A percentile compares a stretch with the other conserved stretches of the same genome.
Evolutionary conservation across 192 early-diverging fungal genomes (phyloP).

Genomic region (Cladochytrium replicatum): DNA sequence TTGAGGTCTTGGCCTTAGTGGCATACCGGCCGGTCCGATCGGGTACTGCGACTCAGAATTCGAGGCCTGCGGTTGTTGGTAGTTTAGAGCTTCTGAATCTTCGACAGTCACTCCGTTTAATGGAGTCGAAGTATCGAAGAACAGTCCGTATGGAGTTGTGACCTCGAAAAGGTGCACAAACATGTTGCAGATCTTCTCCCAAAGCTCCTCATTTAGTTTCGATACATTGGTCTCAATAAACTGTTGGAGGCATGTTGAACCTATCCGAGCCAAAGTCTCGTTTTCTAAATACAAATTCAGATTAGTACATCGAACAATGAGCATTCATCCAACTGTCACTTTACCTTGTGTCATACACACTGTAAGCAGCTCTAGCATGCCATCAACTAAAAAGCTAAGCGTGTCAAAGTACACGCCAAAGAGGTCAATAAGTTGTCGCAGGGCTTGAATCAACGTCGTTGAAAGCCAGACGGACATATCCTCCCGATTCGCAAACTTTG

Average conservation of each 20-base stretch:
- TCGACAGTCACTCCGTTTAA: neutral
- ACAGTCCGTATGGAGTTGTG: slow-evolving; percentile 67
- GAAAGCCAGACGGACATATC: slow-evolving; percentile 89
- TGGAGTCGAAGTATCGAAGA: slow-evolving; percentile 34
- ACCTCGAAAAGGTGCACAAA: slow-evolving; percentile 66
- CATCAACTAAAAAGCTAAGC: slow-evolving; percentile 62
- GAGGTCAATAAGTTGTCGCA: slow-evolving; percentile 77
- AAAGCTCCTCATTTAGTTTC: slow-evolving; percentile 59
- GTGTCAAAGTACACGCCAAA: slow-evolving; percentile 70
- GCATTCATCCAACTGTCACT: neutral
- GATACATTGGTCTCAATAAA: slow-evolving; percentile 69
- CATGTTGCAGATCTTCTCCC: slow-evolving; percentile 62
- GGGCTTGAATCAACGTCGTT: slow-evolving; percentile 86
- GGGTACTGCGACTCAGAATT: no score
- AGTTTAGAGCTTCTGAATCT: slow-evolving; percentile 9
- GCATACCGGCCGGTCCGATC: slow-evolving; percentile 14
- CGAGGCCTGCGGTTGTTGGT: slow-evolving; percentile 10
- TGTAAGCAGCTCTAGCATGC: slow-evolving; percentile 67
- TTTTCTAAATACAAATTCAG: slow-evolving; percentile 45
- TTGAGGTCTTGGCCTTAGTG: slow-evolving; percentile 31
- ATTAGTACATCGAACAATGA: neutral
- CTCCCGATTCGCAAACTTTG: slow-evolving; percentile 66
- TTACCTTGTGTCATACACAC: slow-evolving; percentile 80
- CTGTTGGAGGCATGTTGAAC: slow-evolving; percentile 83
- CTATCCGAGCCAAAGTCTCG: slow-evolving; percentile 80